Conservation (phyloP, 2,329 filamentous ascomycete species). For the Dothiorella sarmentorum region DNA sequence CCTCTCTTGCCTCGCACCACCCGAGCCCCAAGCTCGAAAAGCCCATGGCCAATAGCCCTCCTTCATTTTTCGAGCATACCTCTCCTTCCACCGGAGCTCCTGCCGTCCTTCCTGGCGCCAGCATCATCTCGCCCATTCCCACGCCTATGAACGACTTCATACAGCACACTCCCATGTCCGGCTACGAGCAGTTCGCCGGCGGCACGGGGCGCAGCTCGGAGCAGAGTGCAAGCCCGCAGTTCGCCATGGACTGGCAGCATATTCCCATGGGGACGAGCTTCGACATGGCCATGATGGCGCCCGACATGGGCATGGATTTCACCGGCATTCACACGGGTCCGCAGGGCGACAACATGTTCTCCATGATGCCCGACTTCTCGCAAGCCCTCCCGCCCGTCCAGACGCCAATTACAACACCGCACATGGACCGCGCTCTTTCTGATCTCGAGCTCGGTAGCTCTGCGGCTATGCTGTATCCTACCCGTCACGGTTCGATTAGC, state of each 20-base stretch:
- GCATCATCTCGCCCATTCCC: conserved; percentile 37
- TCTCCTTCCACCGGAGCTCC: conserved; percentile 32
- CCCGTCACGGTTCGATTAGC: conserved; percentile 40
- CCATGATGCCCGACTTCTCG: conserved; percentile 46
- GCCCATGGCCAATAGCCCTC: conserved; percentile 24
- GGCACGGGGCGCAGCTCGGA: conserved; percentile 41
- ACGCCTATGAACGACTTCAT: conserved; percentile 40
- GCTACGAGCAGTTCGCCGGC: conserved; percentile 45
- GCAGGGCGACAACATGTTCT: conserved; percentile 40
- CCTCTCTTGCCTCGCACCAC: conserved; percentile 8
- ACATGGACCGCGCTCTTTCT: conserved; percentile 46
- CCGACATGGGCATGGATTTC: conserved; percentile 46
- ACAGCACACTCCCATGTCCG: conserved; percentile 44
- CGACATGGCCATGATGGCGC: conserved; percentile 44
- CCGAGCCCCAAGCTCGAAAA: conserved; percentile 7
- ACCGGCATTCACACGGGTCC: conserved; percentile 33
- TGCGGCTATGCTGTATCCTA: conserved; percentile 39
- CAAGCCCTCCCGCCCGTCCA: conserved; percentile 41
- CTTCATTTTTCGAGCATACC: conserved; percentile 43
- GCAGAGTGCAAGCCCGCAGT: conserved; percentile 42
- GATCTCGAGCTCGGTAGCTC: conserved; percentile 46
- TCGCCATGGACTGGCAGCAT: conserved; percentile 49
- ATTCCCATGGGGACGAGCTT: conserved; percentile 45
- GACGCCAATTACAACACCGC: conserved; percentile 47
- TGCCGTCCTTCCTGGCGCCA: conserved; percentile 22